A percentile compares a stretch with the other conserved stretches of the same genome.
phyloP scores from a whole-genome alignment of 495 filamentous ascomycete genomes.

The Podospora bellae-mahoneyi region DNA sequence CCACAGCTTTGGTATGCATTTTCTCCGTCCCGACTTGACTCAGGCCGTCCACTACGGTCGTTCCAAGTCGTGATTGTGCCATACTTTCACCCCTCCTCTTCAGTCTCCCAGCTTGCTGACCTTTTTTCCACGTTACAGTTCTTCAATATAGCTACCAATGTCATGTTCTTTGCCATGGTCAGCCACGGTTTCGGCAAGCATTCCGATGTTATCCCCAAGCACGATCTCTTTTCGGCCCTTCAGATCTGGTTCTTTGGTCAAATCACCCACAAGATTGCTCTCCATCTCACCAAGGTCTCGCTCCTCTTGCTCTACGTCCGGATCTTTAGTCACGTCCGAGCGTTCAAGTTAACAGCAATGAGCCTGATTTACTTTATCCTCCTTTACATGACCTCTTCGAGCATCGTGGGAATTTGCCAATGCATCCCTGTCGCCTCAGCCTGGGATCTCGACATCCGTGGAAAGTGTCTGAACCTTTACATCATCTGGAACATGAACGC shows the following conservation, averaged over 20 bases:
- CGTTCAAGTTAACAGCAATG: conserved; percentile 21
- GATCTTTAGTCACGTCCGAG: conserved; percentile 28
- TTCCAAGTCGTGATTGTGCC: not conserved
- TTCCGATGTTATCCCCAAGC: conserved; percentile 4
- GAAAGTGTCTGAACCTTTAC: conserved; percentile 30
- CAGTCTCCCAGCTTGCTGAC: not conserved
- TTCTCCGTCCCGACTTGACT: not conserved
- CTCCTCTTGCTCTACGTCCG: conserved; percentile 34
- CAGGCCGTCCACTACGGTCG: not conserved
- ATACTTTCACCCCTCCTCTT: not conserved
- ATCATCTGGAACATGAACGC: conserved; percentile 33
- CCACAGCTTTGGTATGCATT: conserved; percentile 20
- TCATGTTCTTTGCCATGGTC: conserved; percentile 19
- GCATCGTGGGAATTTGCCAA: conserved; percentile 26
- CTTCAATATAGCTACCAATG: conserved; percentile 16
- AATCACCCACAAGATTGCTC: conserved; percentile 25
- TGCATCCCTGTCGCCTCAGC: conserved; percentile 27
- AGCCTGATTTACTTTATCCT: conserved; percentile 24
- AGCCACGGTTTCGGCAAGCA: conserved; percentile 23
- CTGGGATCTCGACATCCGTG: conserved; percentile 20
- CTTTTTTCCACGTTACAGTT: conserved; percentile 4
- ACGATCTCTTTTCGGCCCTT: conserved; percentile 7
- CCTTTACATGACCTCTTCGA: conserved; percentile 26
- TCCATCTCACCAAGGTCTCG: conserved; percentile 28
- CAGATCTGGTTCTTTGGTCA: conserved; percentile 23